A percentile compares a stretch with the other conserved stretches of the same genome.
Conservation (phyloP, 116 monocot genomes). For the Trichopus zeylanicus region DNA sequence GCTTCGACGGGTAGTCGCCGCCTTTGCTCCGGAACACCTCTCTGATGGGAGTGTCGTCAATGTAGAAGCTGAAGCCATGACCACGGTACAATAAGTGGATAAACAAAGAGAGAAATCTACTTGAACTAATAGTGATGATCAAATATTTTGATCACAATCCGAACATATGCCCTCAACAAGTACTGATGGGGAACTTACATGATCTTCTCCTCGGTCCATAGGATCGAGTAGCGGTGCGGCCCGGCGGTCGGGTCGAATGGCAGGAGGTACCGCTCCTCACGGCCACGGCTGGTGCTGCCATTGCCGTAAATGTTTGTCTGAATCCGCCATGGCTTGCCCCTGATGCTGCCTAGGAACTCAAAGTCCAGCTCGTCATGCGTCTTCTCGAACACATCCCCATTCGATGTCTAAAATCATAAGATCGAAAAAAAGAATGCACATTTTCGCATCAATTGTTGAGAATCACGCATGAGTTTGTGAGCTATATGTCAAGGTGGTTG, state of each 20-base stretch:
- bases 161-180: not conserved
- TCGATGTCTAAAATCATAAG: slow-evolving; percentile 44
- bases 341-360: slow-evolving; percentile 85
- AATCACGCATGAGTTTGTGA: not conserved
- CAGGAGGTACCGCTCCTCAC: slow-evolving; percentile 78
- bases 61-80: slow-evolving; percentile 60
- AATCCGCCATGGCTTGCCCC: slow-evolving; percentile 62
- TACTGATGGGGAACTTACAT: slow-evolving; percentile 26
- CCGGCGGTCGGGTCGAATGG: slow-evolving; percentile 74
- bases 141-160: not conserved
- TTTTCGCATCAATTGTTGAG: not conserved
- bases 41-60: slow-evolving; percentile 70
- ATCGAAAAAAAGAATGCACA: not conserved
- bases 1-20: slow-evolving; percentile 73
- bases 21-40: slow-evolving; percentile 42
- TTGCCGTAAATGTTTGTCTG: slow-evolving; percentile 95
- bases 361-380: slow-evolving; percentile 92
- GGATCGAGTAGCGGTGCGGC: slow-evolving; percentile 82
- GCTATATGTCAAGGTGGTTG: no score
- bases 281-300: slow-evolving; percentile 71
- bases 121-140: not conserved
- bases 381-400: slow-evolving; percentile 75
- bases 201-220: slow-evolving; percentile 61
- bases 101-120: not conserved
- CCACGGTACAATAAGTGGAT: not conserved